Evolutionary conservation across 1,284 basidiomycete genomes (phyloP), one percentile per base, ranked within the genome.

Genomic region (Pascua sp.): DNA sequence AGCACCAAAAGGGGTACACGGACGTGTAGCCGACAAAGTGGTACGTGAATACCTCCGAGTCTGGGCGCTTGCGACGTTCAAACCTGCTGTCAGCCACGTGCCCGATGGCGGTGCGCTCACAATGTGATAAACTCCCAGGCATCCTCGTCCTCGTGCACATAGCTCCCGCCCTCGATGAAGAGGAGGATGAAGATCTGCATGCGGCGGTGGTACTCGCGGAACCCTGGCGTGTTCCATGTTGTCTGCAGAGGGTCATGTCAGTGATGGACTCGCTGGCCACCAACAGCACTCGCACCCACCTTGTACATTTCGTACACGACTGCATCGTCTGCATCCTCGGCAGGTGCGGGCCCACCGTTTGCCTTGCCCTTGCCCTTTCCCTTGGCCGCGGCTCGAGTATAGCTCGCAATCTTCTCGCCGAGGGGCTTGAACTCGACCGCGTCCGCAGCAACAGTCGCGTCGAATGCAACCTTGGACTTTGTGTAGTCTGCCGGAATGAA

Each of bases 161-260:
- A 98, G 36, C 89, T 91, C 8, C 92, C 93, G 8, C 86, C 96
- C 73, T 98, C 95, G 70, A 98, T 95, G 78, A 91, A 98, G 9
- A 98, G 80, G 44, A 96, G 77, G 57, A 96, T 90, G 72, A 97
- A 97, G 53, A 97, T 75, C 77, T 98, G 95, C 88, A 96, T 96
- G 54, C 86, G 82, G n/a, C 88, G 83, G 70, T 97, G 95, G 67
- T 91, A 94, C 74, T 95, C 91, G 67, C 82, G 83, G 79, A 97
- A 98, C 5, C 91, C 93, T 5, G 89, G 85, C 1, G 92, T 91
- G 59, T 85, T 79, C 85, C 91, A 95, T 8, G 86, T 93, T 24
- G 85, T 75, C 90, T 91, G 69, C 48, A 10, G 53, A 53, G 48
- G 32, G 15, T 12, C 9, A 1, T 9, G 8, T 46, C 50, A 17